Conservation (phyloP, 2,329 filamentous ascomycete genomes). For the Boeremia exigua region DNA sequence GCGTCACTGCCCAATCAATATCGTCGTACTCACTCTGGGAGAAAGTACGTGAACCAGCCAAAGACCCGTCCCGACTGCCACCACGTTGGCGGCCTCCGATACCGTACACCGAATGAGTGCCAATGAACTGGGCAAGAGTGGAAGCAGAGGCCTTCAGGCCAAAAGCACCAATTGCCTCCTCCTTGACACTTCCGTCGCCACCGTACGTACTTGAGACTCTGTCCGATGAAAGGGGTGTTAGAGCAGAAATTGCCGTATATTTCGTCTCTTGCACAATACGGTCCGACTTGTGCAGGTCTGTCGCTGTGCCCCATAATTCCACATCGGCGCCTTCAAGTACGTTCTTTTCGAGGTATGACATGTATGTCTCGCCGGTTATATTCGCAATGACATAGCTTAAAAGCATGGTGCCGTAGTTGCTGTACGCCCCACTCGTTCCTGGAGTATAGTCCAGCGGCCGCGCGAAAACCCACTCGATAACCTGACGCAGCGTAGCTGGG, state of each 20-base stretch:
- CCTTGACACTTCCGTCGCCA: slow-evolving; percentile 27
- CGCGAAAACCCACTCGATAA: slow-evolving; percentile 27
- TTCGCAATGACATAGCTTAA: slow-evolving; percentile 24
- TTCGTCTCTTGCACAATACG: slow-evolving; percentile 20
- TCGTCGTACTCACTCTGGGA: slow-evolving; percentile 3
- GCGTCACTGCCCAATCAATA: slow-evolving; percentile 10
- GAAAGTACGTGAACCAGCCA: slow-evolving; percentile 13
- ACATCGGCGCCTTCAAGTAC: slow-evolving; percentile 23
- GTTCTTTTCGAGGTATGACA: slow-evolving; percentile 21
- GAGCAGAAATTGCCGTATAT: slow-evolving; percentile 6
- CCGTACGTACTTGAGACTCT: slow-evolving; percentile 16
- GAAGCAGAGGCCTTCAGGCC: slow-evolving; percentile 25
- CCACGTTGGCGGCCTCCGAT: slow-evolving; percentile 4
- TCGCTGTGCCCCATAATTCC: slow-evolving; percentile 16
- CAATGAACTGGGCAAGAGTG: slow-evolving; percentile 23
- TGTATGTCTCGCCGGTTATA: slow-evolving; percentile 22
- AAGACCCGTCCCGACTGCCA: slow-evolving; percentile 6
- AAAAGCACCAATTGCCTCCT: slow-evolving; percentile 22
- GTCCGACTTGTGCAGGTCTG: slow-evolving; percentile 12
- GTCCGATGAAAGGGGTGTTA: slow-evolving; percentile 2
- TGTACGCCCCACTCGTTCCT: slow-evolving; percentile 20
- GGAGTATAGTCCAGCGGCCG: slow-evolving; percentile 28
- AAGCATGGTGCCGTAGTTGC: slow-evolving; percentile 31
- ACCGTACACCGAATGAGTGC: slow-evolving; percentile 3
- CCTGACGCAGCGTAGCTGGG: slow-evolving; percentile 23